Base-by-base conservation (phyloP, 352 stramenopile species). In the Elongisporangium undulatum region DNA sequence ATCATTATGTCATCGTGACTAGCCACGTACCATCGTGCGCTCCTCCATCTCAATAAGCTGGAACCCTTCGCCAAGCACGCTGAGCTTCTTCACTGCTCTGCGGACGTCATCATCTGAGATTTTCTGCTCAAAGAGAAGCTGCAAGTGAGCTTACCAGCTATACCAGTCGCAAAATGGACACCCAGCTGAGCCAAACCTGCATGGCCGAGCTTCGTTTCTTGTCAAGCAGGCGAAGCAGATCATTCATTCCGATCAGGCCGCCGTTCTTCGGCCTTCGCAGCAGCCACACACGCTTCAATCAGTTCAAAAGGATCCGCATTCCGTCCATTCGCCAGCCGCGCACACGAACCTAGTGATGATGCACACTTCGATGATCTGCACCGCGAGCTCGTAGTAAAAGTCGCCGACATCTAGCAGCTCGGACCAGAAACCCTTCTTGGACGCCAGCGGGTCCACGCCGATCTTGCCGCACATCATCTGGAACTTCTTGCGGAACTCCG, bases 361-460 rank as follows among this genome's bases (percentile, higher is more conserved):
- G 66, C 97, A 98, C 34, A 99, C 90, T 67, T 99, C 96, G 39
- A 98, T 97, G 62, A 99, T 98, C 72, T 99, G 98, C 22, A 99
- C 94, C 5, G 94, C 92, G n/a, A 99, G 76, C 68, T 99, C 97
- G 74, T 99, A 99, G 81, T 99, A 99, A 70, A 99, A 99, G 61
- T 99, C 96, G 12, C 97, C 97, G 49, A 99, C 95, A 21, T 98
- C 97, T 12, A 99, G 82, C 19, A 98, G 66, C 68, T 97, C 89
- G 15, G 87, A 96, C 98, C 97, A 99, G 66, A 99, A 99, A 2
- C 92, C 94, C 66, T 99, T 99, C 72, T 98, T 97, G 4, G 94
- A 98, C 1, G 94, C 90, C 8, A 99, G 77, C 2, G 97, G 97
- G 74, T 99, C 98, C 10, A 99, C 95, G 19, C 97, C 96, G 59